Base-by-base conservation (phyloP, 1,139 yeast genomes). In the Pichia inconspicua region DNA sequence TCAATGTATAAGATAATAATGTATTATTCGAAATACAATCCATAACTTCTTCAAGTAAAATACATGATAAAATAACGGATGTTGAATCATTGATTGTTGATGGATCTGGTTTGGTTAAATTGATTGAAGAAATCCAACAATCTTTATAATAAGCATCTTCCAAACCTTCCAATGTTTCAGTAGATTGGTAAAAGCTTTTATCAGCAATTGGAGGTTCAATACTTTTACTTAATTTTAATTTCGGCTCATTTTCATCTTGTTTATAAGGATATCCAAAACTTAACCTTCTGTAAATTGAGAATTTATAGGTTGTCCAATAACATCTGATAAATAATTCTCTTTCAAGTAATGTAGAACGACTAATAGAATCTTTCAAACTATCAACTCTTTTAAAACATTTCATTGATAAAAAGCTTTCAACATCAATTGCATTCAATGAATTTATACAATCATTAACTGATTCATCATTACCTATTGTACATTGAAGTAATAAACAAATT, bases 291-390 rank as follows among this genome's bases (percentile, higher is more conserved):
- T 65, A 60, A 4, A 68, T 63, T 25, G 66, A 59, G 45, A 65
- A 55, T 41, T 67, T 62, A 68, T 70, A 73, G 37, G 68, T 66
- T 25, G 65, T 66, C 80, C 80, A 75, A 11, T 74, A 56, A 5
- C 69, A 54, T 47, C 77, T 63, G 12, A 73, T 52, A 27, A 64
- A 51, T 41, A 66, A 54, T 50, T 75, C 78, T 27, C 68, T 62
- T 52, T 66, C 71, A 45, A 61, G 65, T 25, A 58, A 28, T 10
- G 52, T 53, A 71, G 75, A 45, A 69, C 62, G 5, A 66, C 59
- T 30, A 55, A 48, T 10, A 10, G 27, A 17, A 25, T 12, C 56
- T 51, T 8, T 54, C 56, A 11, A 48, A 28, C 32, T 19, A 25
- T 32, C 39, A n/a, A 37, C 4, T 22, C 38, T 46, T 22, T 36